Percentiles rank a stretch among this genome's conserved stretches.
Conservation (phyloP, 2,329 filamentous ascomycete species). For the Lasiodiplodia theobromae region DNA sequence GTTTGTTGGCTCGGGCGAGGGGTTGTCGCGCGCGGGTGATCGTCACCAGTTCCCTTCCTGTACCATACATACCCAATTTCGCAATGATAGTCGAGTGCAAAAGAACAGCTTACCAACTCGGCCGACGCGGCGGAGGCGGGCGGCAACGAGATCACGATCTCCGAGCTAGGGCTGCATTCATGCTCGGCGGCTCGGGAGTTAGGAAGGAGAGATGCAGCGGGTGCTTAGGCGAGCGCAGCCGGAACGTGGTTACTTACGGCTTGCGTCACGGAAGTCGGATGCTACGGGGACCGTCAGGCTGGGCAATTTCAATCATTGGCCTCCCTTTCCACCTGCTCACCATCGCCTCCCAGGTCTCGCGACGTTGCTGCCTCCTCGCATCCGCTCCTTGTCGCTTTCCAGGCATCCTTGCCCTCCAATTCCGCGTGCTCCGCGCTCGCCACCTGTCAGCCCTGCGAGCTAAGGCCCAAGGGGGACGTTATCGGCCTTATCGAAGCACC, state of each 20-base stretch:
- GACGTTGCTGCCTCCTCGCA: not conserved
- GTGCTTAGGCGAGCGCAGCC: conserved; percentile 16
- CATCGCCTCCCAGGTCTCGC: conserved; percentile 2
- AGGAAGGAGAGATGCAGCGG: not conserved
- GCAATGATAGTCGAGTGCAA: conserved; percentile 15
- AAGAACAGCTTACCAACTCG: conserved; percentile 21
- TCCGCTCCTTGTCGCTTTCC: not conserved
- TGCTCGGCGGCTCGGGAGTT: not conserved
- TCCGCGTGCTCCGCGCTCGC: conserved; percentile 16
- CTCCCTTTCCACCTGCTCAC: conserved; percentile 21
- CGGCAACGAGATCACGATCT: conserved; percentile 16
- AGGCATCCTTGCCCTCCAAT: not conserved
- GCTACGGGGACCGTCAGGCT: conserved; percentile 12
- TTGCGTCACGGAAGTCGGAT: conserved; percentile 20
- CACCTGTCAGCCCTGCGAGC: conserved; percentile 18
- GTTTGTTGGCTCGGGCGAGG: not conserved
- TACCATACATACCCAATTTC: conserved; percentile 19
- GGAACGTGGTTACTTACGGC: not conserved
- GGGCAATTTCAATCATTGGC: conserved; percentile 18
- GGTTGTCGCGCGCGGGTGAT: conserved; percentile 13
- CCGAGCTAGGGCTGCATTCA: conserved; percentile 10
- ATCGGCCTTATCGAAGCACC: conserved; percentile 20
- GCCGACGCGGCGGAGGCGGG: conserved; percentile 10
- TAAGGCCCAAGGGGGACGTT: conserved; percentile 18
- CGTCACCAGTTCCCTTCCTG: not conserved